These are phyloP conservation scores for Acidiella bohemica DNA, from an alignment of 495 filamentous ascomycete genomes.

Conservation along the genomic window DNA sequence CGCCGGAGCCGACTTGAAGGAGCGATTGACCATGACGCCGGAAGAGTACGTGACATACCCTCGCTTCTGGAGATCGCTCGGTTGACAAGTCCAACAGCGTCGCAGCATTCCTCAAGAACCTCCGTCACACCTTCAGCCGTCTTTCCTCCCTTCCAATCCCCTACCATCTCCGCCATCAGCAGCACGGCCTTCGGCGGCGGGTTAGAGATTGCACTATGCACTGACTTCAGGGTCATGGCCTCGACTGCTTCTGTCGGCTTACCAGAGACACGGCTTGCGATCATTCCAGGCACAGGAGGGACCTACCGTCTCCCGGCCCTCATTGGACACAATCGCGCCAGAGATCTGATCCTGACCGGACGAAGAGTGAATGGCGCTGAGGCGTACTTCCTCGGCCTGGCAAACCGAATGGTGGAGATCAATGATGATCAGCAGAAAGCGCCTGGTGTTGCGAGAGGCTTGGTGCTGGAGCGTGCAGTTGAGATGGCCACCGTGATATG, in stretches of 20 bases:
- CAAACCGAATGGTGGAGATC: slow-evolving; percentile 68
- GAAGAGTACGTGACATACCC: slow-evolving; percentile 54
- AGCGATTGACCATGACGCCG: slow-evolving; percentile 56
- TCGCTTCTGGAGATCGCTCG: too few relatives aligned
- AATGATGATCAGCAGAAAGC: slow-evolving; percentile 27
- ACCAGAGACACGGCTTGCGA: slow-evolving; percentile 81
- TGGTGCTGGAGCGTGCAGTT: slow-evolving; percentile 59
- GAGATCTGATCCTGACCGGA: slow-evolving; percentile 78
- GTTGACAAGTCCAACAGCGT: too few relatives aligned
- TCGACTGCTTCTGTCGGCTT: slow-evolving; percentile 62
- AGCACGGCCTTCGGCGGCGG: slow-evolving; percentile 80
- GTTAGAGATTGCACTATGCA: slow-evolving; percentile 76
- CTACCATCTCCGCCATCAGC: slow-evolving; percentile 71
- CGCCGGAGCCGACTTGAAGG: slow-evolving; percentile 94
- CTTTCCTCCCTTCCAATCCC: slow-evolving; percentile 67
- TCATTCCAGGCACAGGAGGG: slow-evolving; percentile 88
- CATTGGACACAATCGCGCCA: slow-evolving; percentile 59
- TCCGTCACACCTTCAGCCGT: slow-evolving; percentile 55
- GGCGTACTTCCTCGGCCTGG: slow-evolving; percentile 72
- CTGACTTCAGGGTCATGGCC: slow-evolving; percentile 70
- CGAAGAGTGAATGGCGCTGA: slow-evolving; percentile 63
- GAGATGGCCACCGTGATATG: slow-evolving; percentile 69
- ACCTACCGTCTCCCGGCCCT: slow-evolving; percentile 70
- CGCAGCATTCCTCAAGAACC: slow-evolving; percentile 54
- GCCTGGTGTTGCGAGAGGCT: slow-evolving; percentile 42